These are phyloP conservation scores for Lepiota venenata DNA, from an alignment of 768 basidiomycete species.

Conservation along the genomic window DNA sequence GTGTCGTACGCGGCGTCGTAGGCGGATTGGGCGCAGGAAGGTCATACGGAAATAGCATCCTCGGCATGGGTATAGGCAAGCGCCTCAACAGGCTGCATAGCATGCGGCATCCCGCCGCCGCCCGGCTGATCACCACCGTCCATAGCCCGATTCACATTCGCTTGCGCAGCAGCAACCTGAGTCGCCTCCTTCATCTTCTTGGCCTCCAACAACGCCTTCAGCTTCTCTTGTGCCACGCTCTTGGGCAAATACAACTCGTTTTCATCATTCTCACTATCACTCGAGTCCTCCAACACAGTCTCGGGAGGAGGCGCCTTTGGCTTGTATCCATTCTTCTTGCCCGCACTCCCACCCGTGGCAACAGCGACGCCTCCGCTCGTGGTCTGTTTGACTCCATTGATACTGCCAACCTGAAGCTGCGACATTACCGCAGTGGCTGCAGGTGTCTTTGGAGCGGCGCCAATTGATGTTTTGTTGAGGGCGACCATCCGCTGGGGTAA, in stretches of 20 bases:
- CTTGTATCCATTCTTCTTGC: constrained; percentile 41
- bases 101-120: constrained; percentile 7
- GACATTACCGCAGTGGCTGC: constrained; percentile 9
- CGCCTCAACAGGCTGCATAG: constrained; percentile 21
- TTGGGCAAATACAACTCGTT: constrained; percentile 51
- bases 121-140: constrained; percentile 16
- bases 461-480: not conserved
- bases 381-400: constrained; percentile 4
- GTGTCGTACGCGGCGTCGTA: constrained; percentile 82
- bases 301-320: constrained; percentile 64
- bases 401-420: constrained; percentile 10
- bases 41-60: constrained; percentile 63
- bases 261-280: constrained; percentile 49
- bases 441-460: constrained; percentile 7
- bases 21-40: constrained; percentile 63
- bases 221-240: constrained; percentile 66
- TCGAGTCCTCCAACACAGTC: constrained; percentile 58
- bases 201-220: constrained; percentile 50
- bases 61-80: constrained; percentile 47
- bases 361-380: not conserved
- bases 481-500: constrained; percentile 6
- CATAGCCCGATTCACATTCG: constrained; percentile 6
- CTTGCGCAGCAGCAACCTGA: constrained; percentile 13
- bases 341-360: constrained; percentile 1
- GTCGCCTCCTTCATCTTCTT: constrained; percentile 34